phyloP scores from a whole-genome alignment of 2,329 filamentous ascomycete genomes.

The Hymenoscyphus fraxineus region DNA sequence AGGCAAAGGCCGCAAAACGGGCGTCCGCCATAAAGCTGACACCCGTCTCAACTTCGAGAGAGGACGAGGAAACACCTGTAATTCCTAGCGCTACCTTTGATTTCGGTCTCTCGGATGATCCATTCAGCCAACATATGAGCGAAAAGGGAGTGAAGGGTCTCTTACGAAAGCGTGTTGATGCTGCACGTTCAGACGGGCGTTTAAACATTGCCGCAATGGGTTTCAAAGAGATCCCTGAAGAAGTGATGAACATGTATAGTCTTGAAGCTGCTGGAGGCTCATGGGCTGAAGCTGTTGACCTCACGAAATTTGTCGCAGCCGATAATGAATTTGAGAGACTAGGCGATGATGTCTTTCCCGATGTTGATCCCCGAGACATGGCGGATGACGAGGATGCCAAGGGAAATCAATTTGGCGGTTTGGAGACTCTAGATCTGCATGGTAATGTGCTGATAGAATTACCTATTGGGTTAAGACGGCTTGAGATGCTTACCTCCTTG shows the following conservation, averaged over 20 bases:
- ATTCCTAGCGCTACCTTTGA: slow-evolving; percentile 52
- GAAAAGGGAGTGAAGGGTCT: slow-evolving; percentile 60
- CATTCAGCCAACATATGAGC: slow-evolving; percentile 64
- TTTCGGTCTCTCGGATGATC: slow-evolving; percentile 59
- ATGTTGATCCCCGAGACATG: slow-evolving; percentile 54
- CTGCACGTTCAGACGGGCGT: slow-evolving; percentile 72
- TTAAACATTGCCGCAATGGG: slow-evolving; percentile 86
- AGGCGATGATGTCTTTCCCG: slow-evolving; percentile 74
- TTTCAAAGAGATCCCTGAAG: slow-evolving; percentile 72
- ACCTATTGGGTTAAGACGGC: slow-evolving; percentile 69
- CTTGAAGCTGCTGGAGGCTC: slow-evolving; percentile 65
- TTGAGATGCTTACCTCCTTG: slow-evolving; percentile 71
- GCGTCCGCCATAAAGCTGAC: slow-evolving; percentile 43
- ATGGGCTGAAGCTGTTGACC: slow-evolving; percentile 90
- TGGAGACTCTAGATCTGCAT: slow-evolving; percentile 81
- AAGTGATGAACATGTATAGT: slow-evolving; percentile 90
- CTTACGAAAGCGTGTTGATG: slow-evolving; percentile 66
- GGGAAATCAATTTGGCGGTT: slow-evolving; percentile 74
- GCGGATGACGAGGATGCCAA: slow-evolving; percentile 60
- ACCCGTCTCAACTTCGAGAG: slow-evolving; percentile 23
- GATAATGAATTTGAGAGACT: slow-evolving; percentile 82
- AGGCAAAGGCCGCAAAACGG: slow-evolving; percentile 78
- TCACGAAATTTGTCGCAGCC: slow-evolving; percentile 78
- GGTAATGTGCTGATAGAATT: slow-evolving; percentile 72
- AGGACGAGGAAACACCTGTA: slow-evolving; percentile 38